Percentiles rank a stretch among this genome's conserved stretches.
These are phyloP conservation scores for Tuber aestivum DNA, from an alignment of 495 filamentous ascomycete species.

Conservation along the genomic window DNA sequence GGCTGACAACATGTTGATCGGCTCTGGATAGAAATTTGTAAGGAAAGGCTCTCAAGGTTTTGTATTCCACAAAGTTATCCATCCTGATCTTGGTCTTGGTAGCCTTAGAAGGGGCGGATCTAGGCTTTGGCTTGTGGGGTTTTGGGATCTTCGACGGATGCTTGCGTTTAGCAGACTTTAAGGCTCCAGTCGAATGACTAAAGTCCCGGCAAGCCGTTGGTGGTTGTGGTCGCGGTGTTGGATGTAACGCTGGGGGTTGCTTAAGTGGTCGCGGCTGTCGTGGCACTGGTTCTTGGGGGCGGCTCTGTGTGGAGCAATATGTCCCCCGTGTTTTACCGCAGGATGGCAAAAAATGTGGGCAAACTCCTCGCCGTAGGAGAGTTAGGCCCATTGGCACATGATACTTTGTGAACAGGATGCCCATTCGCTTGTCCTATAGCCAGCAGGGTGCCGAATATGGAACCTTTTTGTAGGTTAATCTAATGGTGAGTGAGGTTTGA, in stretches of 20 bases:
- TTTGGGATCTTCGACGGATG: not conserved
- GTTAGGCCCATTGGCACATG: not conserved
- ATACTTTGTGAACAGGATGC: not conserved
- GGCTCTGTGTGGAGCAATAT: not conserved
- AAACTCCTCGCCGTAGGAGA: not conserved
- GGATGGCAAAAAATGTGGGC: not conserved
- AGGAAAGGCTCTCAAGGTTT: slow-evolving; percentile 31
- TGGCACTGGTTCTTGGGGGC: not conserved
- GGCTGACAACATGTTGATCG: slow-evolving; percentile 36
- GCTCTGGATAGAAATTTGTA: slow-evolving; percentile 34
- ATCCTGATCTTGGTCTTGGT: slow-evolving; percentile 15
- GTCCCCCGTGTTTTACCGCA: not conserved
- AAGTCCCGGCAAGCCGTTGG: not conserved
- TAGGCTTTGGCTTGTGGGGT: not conserved
- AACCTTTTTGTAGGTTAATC: not conserved
- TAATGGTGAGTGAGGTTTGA: not conserved
- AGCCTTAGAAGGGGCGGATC: not conserved
- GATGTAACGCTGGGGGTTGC: not conserved
- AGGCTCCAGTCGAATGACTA: slow-evolving; percentile 3
- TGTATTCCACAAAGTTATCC: slow-evolving; percentile 22
- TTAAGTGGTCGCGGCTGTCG: not conserved
- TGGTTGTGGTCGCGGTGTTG: slow-evolving; percentile 3
- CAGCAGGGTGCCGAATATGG: not conserved
- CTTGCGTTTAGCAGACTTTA: not conserved
- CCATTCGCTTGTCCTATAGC: not conserved